Conservation (phyloP, 768 basidiomycete genomes). For the Porpolomopsis calyptriformis region DNA sequence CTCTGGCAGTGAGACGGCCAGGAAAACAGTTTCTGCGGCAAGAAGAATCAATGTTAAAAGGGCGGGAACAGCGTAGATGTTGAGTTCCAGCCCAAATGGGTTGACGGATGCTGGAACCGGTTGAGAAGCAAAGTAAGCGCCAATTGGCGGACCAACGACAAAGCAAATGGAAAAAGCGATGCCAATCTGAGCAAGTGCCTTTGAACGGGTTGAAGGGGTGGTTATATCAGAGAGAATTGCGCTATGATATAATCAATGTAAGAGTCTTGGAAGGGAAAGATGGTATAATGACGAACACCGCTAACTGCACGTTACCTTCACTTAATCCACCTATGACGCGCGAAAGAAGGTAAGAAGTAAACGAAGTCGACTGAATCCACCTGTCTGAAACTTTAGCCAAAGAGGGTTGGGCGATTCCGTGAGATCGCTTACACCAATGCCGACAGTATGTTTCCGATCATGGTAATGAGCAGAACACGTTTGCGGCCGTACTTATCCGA, state of each 20-base stretch:
- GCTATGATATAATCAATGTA: constrained; percentile 29
- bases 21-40: constrained; percentile 67
- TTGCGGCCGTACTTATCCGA: constrained; percentile 89
- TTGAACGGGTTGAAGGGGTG: constrained; percentile 66
- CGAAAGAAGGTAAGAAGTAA: constrained; percentile 82
- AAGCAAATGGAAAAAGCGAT: constrained; percentile 97
- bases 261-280: not conserved
- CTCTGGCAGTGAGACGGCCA: constrained; percentile 71
- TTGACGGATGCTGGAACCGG: constrained; percentile 55
- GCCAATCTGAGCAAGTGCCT: constrained; percentile 83
- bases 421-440: constrained; percentile 56
- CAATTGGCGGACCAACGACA: constrained; percentile 84
- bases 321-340: constrained; percentile 87
- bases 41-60: constrained; percentile 71
- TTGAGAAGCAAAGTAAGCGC: constrained; percentile 90
- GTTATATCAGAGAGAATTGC: constrained; percentile 93
- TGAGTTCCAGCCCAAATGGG: constrained; percentile 54
- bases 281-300: constrained; percentile 53
- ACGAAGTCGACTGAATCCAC: constrained; percentile 85
- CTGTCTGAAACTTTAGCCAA: constrained; percentile 26
- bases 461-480: constrained; percentile 68
- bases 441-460: constrained; percentile 92
- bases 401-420: not conserved
- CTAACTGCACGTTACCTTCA: constrained; percentile 95
- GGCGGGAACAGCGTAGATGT: constrained; percentile 89